Conservation (phyloP, 495 filamentous ascomycete genomes). For the Rusavskia elegans region DNA sequence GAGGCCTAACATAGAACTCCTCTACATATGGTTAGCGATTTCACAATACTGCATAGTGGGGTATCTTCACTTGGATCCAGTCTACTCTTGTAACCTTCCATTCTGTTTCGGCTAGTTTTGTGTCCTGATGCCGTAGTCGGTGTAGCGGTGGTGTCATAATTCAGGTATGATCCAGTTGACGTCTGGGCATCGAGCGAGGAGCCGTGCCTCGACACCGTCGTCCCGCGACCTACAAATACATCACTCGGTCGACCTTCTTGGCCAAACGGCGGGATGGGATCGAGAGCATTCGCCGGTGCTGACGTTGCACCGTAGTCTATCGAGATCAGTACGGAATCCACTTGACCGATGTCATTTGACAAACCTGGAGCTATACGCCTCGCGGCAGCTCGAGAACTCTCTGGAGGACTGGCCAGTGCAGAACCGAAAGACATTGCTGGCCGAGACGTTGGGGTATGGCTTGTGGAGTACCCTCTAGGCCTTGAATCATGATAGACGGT, state of each 20-base stretch:
- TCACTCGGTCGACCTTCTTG: not conserved
- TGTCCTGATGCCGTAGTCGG: no score
- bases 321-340: not conserved
- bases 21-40: not conserved
- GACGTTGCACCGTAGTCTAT: not conserved
- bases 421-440: not conserved
- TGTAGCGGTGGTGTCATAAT: no score
- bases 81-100: not conserved
- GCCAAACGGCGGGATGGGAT: not conserved
- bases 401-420: not conserved
- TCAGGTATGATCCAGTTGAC: not conserved
- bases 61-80: not conserved
- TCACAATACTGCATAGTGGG: not conserved
- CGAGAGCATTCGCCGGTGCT: not conserved
- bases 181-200: not conserved
- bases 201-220: not conserved
- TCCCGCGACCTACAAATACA: not conserved
- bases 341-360: not conserved
- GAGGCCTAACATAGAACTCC: not conserved
- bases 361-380: not conserved
- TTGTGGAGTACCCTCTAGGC: not conserved
- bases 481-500: not conserved
- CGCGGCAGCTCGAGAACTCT: not conserved
- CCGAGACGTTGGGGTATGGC: not conserved
- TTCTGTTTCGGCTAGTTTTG: no score